phyloP scores from a whole-genome alignment of 139 green algal species.

The Ostreobium quekettii region DNA sequence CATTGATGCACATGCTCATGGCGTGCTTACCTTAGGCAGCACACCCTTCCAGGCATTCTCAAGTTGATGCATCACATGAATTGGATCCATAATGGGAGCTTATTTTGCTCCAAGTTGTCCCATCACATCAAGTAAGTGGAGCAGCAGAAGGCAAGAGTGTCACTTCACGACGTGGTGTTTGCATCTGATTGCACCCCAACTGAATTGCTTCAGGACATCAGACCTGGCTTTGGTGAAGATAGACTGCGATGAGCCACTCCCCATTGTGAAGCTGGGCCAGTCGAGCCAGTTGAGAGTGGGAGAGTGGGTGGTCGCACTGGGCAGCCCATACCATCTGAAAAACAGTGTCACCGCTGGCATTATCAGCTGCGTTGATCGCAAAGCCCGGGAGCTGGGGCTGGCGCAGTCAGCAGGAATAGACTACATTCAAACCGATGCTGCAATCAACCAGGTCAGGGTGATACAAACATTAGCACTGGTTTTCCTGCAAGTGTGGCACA shows the following conservation, averaged over 20 bases:
- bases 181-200: too few species aligned
- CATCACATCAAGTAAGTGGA: constrained; percentile 1
- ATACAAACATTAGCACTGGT: background rate
- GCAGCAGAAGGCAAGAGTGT: background rate
- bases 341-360: constrained; percentile 68
- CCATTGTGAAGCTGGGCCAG: constrained; percentile 36
- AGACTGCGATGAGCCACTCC: constrained; percentile 36
- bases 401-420: constrained; percentile 35
- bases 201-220: constrained; percentile 23
- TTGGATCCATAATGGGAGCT: too few species aligned
- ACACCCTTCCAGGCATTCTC: too few species aligned
- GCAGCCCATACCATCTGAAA: constrained; percentile 58
- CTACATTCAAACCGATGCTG: constrained; percentile 65
- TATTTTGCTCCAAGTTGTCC: too few species aligned
- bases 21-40: too few species aligned
- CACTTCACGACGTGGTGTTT: too few species aligned
- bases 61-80: too few species aligned
- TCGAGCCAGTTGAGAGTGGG: constrained; percentile 43
- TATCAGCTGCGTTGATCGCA: constrained; percentile 57
- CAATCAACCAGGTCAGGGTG: constrained; percentile 27
- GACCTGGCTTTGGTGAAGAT: constrained; percentile 61
- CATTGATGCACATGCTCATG: too few species aligned
- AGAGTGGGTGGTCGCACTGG: constrained; percentile 71
- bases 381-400: constrained; percentile 61
- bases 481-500: too few species aligned